Evolutionary conservation across 2,329 filamentous ascomycete species (phyloP).

Genomic region (Aschersonia sp.): DNA sequence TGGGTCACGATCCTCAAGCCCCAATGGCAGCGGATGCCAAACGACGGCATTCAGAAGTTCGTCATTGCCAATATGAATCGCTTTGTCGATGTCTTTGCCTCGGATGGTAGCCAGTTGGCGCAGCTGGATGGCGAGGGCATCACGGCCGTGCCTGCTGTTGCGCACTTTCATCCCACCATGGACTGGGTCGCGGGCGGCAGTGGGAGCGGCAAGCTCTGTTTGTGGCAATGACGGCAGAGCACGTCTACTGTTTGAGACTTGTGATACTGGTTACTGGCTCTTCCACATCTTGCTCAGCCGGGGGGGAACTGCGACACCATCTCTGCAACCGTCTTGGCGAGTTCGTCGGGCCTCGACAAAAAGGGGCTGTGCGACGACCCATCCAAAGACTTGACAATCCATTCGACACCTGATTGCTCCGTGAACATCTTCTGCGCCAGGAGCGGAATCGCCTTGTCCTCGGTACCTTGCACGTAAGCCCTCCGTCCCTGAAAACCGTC

Average conservation of each 20-base stretch:
- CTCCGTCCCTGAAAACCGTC: neutral
- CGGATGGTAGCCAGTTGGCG: slow-evolving; percentile 72
- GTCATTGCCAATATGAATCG: slow-evolving; percentile 96
- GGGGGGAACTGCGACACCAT: neutral
- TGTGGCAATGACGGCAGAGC: slow-evolving; percentile 54
- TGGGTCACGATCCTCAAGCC: slow-evolving; percentile 78
- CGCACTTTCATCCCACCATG: slow-evolving; percentile 72
- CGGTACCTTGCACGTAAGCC: neutral
- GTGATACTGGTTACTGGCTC: no score
- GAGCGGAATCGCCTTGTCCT: neutral
- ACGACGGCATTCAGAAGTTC: slow-evolving; percentile 72
- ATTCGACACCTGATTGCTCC: neutral
- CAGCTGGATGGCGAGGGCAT: slow-evolving; percentile 82
- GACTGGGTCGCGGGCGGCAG: slow-evolving; percentile 92
- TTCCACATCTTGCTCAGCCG: no score
- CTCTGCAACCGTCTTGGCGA: neutral
- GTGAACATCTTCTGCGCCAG: neutral
- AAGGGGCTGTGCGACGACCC: neutral
- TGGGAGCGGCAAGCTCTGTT: slow-evolving; percentile 78
- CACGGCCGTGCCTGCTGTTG: slow-evolving; percentile 85
- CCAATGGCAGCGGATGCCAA: slow-evolving; percentile 76
- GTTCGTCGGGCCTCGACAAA: neutral
- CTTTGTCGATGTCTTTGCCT: slow-evolving; percentile 82
- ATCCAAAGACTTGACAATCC: neutral
- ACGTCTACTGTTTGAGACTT: no score